phyloP scores from a whole-genome alignment of 2,329 filamentous ascomycete species.

The Rugonectria rugulosa region DNA sequence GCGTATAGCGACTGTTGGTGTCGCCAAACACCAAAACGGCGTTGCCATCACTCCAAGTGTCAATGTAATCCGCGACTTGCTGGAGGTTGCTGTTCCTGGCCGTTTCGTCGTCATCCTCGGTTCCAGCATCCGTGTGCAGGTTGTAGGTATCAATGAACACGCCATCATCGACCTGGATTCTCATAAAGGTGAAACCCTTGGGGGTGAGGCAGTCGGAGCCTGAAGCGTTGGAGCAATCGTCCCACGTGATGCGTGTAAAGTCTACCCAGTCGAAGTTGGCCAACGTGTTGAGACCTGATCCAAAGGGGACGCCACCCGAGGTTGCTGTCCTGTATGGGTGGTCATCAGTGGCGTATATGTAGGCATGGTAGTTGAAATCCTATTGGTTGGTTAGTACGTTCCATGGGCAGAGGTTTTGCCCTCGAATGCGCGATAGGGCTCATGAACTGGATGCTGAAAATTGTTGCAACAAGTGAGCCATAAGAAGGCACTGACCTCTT shows the following conservation, averaged over 20 bases:
- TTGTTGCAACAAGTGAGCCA: too few species aligned
- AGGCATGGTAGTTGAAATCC: constrained; percentile 73
- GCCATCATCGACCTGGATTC: constrained; percentile 56
- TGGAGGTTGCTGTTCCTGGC: constrained; percentile 67
- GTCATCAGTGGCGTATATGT: constrained; percentile 66
- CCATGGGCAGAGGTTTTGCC: too few species aligned
- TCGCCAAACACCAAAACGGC: constrained; percentile 71
- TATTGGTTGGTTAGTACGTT: too few species aligned
- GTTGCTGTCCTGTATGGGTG: constrained; percentile 69
- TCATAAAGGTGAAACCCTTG: constrained; percentile 75
- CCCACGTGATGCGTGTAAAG: constrained; percentile 66
- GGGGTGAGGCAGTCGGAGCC: constrained; percentile 69
- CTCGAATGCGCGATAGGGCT: too few species aligned
- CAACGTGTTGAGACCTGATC: constrained; percentile 70
- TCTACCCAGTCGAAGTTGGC: constrained; percentile 63
- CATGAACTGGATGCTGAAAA: too few species aligned
- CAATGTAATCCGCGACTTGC: constrained; percentile 66
- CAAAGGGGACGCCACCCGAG: constrained; percentile 69
- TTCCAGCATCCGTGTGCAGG: constrained; percentile 68
- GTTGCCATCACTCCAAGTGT: constrained; percentile 63
- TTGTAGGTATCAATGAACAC: constrained; percentile 72
- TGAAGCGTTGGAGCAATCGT: constrained; percentile 62
- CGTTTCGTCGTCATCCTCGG: constrained; percentile 55
- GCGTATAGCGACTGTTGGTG: constrained; percentile 70
- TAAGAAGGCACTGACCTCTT: constrained; percentile 58